A percentile compares a stretch with the other conserved stretches of the same genome.
Conservation (phyloP, 1,139 yeast genomes). For the Suhomyces atakaporum region DNA sequence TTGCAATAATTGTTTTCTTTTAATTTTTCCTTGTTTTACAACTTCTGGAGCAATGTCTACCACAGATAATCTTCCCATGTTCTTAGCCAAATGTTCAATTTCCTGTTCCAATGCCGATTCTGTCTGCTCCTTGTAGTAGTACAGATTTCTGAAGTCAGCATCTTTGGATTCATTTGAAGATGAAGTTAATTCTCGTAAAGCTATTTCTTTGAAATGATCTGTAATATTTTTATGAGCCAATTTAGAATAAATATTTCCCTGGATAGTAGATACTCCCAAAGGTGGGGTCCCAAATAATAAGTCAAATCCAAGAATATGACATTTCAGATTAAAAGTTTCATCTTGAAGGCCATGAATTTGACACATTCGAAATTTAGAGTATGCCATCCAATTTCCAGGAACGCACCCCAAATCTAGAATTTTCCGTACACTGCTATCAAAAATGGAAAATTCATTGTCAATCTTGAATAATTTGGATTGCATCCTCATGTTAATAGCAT, state of each 20-base stretch:
- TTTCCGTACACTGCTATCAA: slow-evolving; percentile 28
- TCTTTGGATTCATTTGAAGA: slow-evolving; percentile 6
- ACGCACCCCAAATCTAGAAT: slow-evolving; percentile 69
- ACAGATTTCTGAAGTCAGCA: slow-evolving; percentile 21
- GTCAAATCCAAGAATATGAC: slow-evolving; percentile 83
- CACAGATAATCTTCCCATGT: slow-evolving; percentile 17
- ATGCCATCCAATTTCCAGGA: slow-evolving; percentile 96
- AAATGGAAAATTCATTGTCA: slow-evolving; percentile 31
- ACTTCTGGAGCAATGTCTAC: slow-evolving; percentile 15
- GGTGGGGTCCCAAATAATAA: slow-evolving; percentile 80
- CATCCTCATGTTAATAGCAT: slow-evolving; percentile 24
- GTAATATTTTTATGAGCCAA: slow-evolving; percentile 63
- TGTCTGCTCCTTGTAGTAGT: slow-evolving; percentile 31
- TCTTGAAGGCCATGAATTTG: slow-evolving; percentile 35
- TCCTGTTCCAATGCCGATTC: slow-evolving; percentile 23
- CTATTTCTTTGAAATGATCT: slow-evolving; percentile 52
- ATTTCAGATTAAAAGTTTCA: slow-evolving; percentile 54
- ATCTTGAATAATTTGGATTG: slow-evolving; percentile 31
- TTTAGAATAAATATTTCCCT: slow-evolving; percentile 79
- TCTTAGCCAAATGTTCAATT: slow-evolving; percentile 20
- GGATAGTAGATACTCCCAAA: slow-evolving; percentile 73
- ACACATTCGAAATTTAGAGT: slow-evolving; percentile 47
- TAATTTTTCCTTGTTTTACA: slow-evolving; percentile 10
- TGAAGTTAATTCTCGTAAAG: slow-evolving; percentile 20
- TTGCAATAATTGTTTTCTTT: slow-evolving; percentile 12